Evolutionary conservation across 164 flowering plant genomes (phyloP), one percentile per base, ranked within the genome.

Genomic region (Taxillus chinensis): DNA sequence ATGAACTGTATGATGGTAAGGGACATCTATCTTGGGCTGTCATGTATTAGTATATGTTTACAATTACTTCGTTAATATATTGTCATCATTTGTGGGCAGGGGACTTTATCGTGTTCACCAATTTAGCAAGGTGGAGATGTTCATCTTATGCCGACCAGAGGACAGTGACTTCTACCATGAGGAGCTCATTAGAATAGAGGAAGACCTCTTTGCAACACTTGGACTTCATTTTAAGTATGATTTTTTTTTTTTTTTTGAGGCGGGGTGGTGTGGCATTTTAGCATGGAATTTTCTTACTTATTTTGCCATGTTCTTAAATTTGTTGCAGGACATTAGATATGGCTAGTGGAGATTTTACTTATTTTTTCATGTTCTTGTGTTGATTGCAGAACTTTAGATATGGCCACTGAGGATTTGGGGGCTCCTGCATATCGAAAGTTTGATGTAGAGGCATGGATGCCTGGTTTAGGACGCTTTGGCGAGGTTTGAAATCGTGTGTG

Each of bases 361-460:
- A 7, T 27, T 45, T 49, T 50, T 7, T 39, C 57, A 37, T 0
- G 5, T 13, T 61, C 12, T 63, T 40, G 27, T 41, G 38, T 51
- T 55, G 66, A 57, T 68, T 59, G 64, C 80, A 92, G 98, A 78
- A 85, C 85, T 55, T 64, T 92, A 78, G 96, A 92, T 73, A 92
- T 92, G 98, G 89, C 98, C 42, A 68, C 96, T 3, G 83, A 57
- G 68, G 98, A 92, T 74, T 75, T 92, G 70, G 98, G 98, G 65
- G 96, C 98, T 59, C 98, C 96, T 51, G 96, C 98, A 57, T 92
- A 81, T 67, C 93, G 98, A 16, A 92, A 92, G 71, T 92, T 74
- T 74, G 98, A 92, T 67, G 77, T 92, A 57, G 98, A 92, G 73
- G 96, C 98, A 58, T 92, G 98, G 98, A 92, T 92, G 98, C 98